These are phyloP conservation scores for Litsea cubeba DNA, from an alignment of 164 flowering plant genomes.

Conservation along the genomic window DNA sequence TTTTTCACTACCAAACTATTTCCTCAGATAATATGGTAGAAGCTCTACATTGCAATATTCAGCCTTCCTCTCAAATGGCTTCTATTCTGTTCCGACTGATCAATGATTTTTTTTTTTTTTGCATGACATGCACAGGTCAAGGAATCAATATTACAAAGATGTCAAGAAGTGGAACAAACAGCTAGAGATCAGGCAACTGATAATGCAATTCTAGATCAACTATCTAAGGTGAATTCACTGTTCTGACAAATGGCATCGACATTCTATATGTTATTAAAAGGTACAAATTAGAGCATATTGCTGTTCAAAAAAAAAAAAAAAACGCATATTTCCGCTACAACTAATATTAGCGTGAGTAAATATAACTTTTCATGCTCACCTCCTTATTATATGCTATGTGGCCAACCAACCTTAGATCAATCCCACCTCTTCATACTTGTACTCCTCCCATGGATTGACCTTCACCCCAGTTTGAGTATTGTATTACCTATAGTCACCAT, in stretches of 20 bases:
- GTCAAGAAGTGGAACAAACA: slow-evolving; percentile 69
- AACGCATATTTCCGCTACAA: no score
- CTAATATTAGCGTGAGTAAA: no score
- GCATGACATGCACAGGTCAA: slow-evolving; percentile 48
- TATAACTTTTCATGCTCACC: no score
- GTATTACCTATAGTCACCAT: no score
- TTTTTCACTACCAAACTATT: neutral
- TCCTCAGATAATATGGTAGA: neutral
- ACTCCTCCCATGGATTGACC: no score
- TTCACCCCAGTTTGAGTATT: no score
- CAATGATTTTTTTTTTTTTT: neutral
- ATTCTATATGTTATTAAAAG: neutral
- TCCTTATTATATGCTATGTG: no score
- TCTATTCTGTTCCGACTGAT: neutral
- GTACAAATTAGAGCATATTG: neutral
- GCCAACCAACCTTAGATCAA: no score
- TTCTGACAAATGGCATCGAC: neutral
- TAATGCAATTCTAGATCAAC: slow-evolving; percentile 87
- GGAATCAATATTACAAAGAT: slow-evolving; percentile 54
- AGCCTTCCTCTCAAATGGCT: neutral
- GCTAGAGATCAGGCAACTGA: slow-evolving; percentile 94
- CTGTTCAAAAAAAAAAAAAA: no score
- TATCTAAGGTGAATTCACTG: slow-evolving; percentile 48
- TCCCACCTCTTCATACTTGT: no score
- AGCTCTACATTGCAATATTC: neutral